Conservation (phyloP, 2,329 filamentous ascomycete genomes). For the Penicillium sp. region DNA sequence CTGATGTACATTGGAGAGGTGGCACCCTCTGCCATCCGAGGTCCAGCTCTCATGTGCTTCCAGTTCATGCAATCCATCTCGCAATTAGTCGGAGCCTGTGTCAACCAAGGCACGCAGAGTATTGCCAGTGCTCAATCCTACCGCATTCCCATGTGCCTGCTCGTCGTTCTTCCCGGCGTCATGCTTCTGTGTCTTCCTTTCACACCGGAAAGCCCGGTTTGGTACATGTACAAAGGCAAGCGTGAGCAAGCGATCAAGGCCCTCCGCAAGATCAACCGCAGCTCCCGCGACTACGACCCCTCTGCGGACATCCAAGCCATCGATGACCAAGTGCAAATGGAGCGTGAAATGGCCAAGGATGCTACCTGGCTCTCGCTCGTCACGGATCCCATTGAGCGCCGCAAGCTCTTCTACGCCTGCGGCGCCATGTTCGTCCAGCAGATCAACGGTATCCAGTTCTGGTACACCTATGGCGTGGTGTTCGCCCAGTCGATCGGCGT, state of each 20-base stretch:
- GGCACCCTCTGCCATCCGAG: constrained; percentile 23
- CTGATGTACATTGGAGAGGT: constrained; percentile 34
- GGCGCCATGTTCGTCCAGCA: constrained; percentile 49
- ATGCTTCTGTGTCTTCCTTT: constrained; percentile 24
- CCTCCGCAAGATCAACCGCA: constrained; percentile 34
- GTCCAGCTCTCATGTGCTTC: constrained; percentile 29
- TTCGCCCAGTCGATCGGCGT: constrained; percentile 45
- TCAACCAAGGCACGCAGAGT: constrained; percentile 28
- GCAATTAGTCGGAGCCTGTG: constrained; percentile 26
- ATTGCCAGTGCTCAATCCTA: constrained; percentile 23
- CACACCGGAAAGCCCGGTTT: constrained; percentile 28
- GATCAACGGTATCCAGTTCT: constrained; percentile 51
- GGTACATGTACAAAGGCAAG: constrained; percentile 31
- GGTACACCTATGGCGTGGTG: constrained; percentile 45
- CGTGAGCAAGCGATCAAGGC: constrained; percentile 28
- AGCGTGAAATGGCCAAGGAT: constrained; percentile 23
- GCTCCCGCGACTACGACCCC: constrained; percentile 29
- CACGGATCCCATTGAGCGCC: constrained; percentile 45
- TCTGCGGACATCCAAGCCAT: constrained; percentile 22
- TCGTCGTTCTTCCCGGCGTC: constrained; percentile 22
- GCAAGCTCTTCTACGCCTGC: constrained; percentile 41
- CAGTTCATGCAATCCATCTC: constrained; percentile 31
- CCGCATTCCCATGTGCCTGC: constrained; percentile 27
- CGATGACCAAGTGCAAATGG: constrained; percentile 19
- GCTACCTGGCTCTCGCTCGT: constrained; percentile 42